Percentiles rank a stretch among this genome's conserved stretches.
These are phyloP conservation scores for Trichoderma brevicompactum DNA, from an alignment of 2,329 filamentous ascomycete genomes.

Conservation along the genomic window DNA sequence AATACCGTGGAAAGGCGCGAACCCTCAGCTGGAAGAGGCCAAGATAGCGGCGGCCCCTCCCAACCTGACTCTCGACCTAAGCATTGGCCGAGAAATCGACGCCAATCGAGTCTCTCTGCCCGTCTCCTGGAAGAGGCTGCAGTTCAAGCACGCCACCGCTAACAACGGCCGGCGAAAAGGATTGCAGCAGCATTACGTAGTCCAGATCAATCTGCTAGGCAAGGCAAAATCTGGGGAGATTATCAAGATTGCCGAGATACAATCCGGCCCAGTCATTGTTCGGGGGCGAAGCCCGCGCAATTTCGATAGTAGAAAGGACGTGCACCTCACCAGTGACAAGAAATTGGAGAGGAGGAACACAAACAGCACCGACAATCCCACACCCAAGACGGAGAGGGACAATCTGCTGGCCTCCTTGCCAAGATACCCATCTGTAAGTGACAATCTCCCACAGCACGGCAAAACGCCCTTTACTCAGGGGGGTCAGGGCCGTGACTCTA, in stretches of 20 bases:
- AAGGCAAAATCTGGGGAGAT: conserved; percentile 71
- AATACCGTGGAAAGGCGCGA: conserved; percentile 89
- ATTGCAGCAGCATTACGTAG: conserved; percentile 91
- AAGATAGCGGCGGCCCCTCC: conserved; percentile 58
- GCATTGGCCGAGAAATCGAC: conserved; percentile 70
- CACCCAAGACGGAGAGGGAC: conserved; percentile 44
- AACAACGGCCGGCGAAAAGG: conserved; percentile 96
- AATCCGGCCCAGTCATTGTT: conserved; percentile 92
- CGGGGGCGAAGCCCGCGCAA: conserved; percentile 90
- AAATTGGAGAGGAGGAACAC: conserved; percentile 52
- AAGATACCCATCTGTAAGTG: conserved; percentile 41
- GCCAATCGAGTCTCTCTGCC: conserved; percentile 78
- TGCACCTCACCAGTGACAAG: conserved; percentile 68
- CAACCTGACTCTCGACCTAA: conserved; percentile 59
- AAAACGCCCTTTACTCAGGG: background rate
- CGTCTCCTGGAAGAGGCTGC: conserved; percentile 89
- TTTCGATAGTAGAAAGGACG: conserved; percentile 88
- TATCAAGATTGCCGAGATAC: conserved; percentile 78
- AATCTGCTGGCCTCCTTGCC: conserved; percentile 38
- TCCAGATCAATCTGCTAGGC: conserved; percentile 81
- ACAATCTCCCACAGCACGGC: conserved; percentile 42
- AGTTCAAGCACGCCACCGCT: conserved; percentile 94
- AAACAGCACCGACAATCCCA: conserved; percentile 40
- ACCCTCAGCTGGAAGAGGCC: conserved; percentile 58
- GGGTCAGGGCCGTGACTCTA: background rate